phyloP scores from a whole-genome alignment of 257 asterid species.

The Nicotiana otophora region DNA sequence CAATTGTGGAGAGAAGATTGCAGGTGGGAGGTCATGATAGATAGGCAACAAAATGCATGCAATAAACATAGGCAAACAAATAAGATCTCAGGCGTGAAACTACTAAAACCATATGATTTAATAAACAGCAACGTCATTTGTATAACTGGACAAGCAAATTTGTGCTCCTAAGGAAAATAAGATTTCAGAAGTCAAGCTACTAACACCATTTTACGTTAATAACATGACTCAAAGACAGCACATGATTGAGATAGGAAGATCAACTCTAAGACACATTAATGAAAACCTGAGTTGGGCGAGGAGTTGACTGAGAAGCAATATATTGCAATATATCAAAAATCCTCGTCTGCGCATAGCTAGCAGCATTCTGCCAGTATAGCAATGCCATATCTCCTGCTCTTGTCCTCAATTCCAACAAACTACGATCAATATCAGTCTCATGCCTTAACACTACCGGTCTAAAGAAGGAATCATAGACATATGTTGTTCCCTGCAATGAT shows the following conservation, averaged over 20 bases:
- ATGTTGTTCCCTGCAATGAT: constrained; percentile 35
- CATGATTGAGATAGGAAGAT: constrained; percentile 1
- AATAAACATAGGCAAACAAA: background rate
- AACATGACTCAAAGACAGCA: background rate
- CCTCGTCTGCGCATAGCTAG: constrained; percentile 25
- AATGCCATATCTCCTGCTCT: constrained; percentile 6
- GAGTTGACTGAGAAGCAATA: constrained; percentile 30
- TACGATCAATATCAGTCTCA: constrained; percentile 41
- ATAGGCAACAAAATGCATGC: background rate
- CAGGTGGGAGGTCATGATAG: background rate
- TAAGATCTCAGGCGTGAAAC: background rate
- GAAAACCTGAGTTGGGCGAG: constrained; percentile 7
- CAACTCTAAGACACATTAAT: background rate
- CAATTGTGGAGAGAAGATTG: background rate
- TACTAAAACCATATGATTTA: background rate
- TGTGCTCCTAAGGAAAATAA: background rate
- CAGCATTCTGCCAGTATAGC: constrained; percentile 31
- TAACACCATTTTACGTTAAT: background rate
- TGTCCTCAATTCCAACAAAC: constrained; percentile 29
- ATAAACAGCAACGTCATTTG: background rate
- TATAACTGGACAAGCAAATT: background rate
- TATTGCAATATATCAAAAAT: constrained; percentile 33
- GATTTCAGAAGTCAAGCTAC: background rate
- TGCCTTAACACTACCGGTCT: constrained; percentile 34
- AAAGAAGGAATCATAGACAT: constrained; percentile 32